Conservation (phyloP, 148 eudicot genomes). For the Nepenthes gracilis region DNA sequence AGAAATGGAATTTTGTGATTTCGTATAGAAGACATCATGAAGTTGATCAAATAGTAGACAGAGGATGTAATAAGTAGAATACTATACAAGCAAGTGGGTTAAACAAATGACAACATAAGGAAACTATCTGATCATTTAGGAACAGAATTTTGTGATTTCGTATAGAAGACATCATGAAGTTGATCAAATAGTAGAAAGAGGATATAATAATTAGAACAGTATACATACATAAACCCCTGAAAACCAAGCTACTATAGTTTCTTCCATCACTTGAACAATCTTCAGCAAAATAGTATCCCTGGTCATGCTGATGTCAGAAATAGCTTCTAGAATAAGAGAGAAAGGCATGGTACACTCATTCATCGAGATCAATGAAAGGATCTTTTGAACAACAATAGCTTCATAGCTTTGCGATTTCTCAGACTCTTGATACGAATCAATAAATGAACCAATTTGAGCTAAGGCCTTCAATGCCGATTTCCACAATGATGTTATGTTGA, state of each 20-base stretch:
- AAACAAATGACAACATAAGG: background rate
- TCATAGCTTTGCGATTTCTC: conserved; percentile 50
- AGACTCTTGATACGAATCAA: conserved; percentile 30
- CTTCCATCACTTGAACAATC: conserved; percentile 39
- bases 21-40: too few species aligned
- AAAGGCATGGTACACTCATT: conserved; percentile 46
- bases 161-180: too few species aligned
- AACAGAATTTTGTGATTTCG: too few species aligned
- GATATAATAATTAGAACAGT: background rate
- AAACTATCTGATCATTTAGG: background rate
- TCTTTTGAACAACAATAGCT: conserved; percentile 51
- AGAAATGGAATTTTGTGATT: too few species aligned
- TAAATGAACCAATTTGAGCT: conserved; percentile 47
- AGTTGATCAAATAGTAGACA: background rate
- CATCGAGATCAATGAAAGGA: conserved; percentile 38
- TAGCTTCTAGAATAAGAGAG: conserved; percentile 53
- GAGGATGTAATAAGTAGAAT: background rate
- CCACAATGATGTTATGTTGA: conserved; percentile 37
- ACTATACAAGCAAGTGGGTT: background rate
- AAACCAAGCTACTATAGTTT: conserved; percentile 33
- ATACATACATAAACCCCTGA: conserved; percentile 47
- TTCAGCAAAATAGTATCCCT: conserved; percentile 35
- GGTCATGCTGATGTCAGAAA: conserved; percentile 45
- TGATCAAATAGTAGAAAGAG: background rate
- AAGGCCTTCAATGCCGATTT: conserved; percentile 45